Evolutionary conservation across 2,329 filamentous ascomycete genomes (phyloP), one percentile per base, ranked within the genome.

Genomic region (Monilinia aucupariae): DNA sequence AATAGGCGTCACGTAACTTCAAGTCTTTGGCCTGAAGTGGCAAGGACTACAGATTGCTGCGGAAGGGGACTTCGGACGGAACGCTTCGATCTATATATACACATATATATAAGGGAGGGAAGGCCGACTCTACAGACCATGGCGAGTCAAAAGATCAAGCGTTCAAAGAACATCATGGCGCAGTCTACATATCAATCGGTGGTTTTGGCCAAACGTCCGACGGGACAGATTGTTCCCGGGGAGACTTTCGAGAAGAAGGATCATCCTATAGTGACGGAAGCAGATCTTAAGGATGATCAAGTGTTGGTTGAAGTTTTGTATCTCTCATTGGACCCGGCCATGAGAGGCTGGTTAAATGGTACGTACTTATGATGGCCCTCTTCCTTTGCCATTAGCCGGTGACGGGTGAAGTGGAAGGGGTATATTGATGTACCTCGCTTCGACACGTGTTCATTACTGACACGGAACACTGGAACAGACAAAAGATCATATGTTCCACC

Each of bases 291-390:
- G 72, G 81, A 85, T 78, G 86, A 86, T 67, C 77, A 90, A 71
- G 78, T 90, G 62, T 79, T 91, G 58, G 75, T 84, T 51, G 81
- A 84, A 73, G 73, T 75, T 0, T 75, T 88, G 64, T 90, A 90
- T 71, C 79, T 90, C 51, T 87, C 85, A 12, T 79, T 91, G 47
- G 88, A 91, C 75, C 88, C 88, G 1, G 87, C 88, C n/a, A 90
- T 90, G 87, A 82, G 88, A 69, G 84, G 84, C 64, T 90, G 86
- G 86, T 75, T 91, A 25, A 87, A 83, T 66, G 80, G 81, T 82
- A 68, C 39, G 75, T 71, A 34, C n/a, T 9, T 5, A 20, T 13
- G 20, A 20, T 34, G 8, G 9, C 25, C 2, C 9, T 41, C 41
- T 64, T 43, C 69, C 37, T 30, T 30, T 34, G 45, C 12, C 56